Conservation (phyloP, 2,329 filamentous ascomycete species). For the Diplodia scrobiculata region DNA sequence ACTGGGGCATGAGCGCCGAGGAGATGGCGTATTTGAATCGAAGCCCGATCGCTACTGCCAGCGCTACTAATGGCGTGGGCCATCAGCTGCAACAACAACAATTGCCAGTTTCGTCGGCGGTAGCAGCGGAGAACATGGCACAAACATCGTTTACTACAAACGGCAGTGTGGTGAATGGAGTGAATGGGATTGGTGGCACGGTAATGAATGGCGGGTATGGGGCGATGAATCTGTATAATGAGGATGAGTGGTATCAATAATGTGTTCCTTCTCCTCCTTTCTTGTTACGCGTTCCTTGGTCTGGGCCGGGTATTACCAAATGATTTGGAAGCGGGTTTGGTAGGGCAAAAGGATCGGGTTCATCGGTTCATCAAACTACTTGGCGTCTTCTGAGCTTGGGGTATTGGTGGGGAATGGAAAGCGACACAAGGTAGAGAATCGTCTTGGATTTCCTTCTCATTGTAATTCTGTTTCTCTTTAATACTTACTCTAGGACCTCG, state of each 20-base stretch:
- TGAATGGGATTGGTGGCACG: slow-evolving; percentile 27
- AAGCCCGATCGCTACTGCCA: not conserved
- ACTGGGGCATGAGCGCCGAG: slow-evolving; percentile 52
- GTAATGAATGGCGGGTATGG: slow-evolving; percentile 36
- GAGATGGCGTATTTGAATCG: slow-evolving; percentile 19
- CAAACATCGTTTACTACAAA: not conserved
- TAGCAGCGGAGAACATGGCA: not conserved
- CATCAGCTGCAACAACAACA: not conserved
- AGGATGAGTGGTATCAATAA: slow-evolving; percentile 49
- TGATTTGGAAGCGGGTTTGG: not conserved
- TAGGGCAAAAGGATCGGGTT: not conserved
- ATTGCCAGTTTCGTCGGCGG: not conserved
- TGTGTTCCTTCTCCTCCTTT: not conserved
- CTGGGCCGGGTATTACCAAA: not conserved
- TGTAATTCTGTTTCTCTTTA: not conserved
- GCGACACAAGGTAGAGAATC: not conserved
- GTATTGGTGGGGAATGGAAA: not conserved
- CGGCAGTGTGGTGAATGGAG: slow-evolving; percentile 31
- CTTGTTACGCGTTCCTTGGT: not conserved
- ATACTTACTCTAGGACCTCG: not conserved
- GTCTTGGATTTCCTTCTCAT: not conserved
- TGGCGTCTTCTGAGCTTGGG: not conserved
- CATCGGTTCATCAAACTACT: not conserved
- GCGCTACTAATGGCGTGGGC: not conserved
- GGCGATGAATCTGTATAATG: slow-evolving; percentile 41